Evolutionary conservation across 306 rosid genomes (phyloP), one percentile per base, ranked within the genome.

Genomic region (Begonia fuchsioides): DNA sequence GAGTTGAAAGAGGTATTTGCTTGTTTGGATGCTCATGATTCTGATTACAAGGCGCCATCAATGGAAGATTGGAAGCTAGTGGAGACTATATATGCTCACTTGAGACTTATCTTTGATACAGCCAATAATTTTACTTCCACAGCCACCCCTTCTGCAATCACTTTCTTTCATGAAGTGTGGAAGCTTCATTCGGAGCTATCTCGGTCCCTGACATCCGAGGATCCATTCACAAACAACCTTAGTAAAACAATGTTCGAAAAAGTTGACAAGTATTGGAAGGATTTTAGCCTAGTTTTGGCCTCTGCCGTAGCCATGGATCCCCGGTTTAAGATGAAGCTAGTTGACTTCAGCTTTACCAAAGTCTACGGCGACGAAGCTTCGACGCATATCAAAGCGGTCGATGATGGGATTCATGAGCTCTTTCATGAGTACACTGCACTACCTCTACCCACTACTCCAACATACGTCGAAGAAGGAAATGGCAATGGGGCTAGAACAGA

Each of bases 261-360:
- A 65, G 56, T 81, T 45, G n/a, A 87, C 13, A 70, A 61, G 57
- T 90, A 90, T 83, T 84, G 95, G 95, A 84, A 58, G 68, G 81
- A 81, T 47, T 72, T 84, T 68, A 64, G 78, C 68, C 68, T 90
- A 63, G 77, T 88, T 60, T 72, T 85, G 76, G 95, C 98, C 12
- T 57, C 76, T 48, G 95, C 92, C 0, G 98, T 90, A 44, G 95
- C 78, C n/a, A 75, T 90, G 94, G 95, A 90, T 73, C 98, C 98
- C 44, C 79, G 95, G 47, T 85, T 90, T 71, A 90, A 90, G 80
- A 79, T 85, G 95, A 85, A 84, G 82, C 84, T 90, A 55, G 92
- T 90, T 16, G 95, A 90, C 75, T 90, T 84, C 47, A 81, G 94
- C 73, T 90, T 90, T 81, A 66, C 86, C 39, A 81, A 77, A 69